phyloP scores from a whole-genome alignment of 768 basidiomycete species.

The Termitomyces sp. region DNA sequence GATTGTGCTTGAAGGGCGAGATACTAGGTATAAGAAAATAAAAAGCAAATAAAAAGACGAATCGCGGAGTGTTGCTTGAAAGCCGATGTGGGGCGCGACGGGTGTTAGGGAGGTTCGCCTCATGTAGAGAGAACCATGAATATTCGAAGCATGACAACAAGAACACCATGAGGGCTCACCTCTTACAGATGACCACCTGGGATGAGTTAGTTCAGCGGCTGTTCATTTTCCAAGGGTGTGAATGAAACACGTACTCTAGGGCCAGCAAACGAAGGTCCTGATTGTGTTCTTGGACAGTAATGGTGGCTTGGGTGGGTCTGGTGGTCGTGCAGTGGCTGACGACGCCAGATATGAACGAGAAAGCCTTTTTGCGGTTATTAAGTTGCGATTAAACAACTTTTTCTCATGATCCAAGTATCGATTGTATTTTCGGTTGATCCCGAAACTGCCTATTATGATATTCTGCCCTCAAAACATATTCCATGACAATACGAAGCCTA shows the following conservation, averaged over 20 bases:
- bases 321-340: slow-evolving; percentile 30
- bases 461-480: background rate
- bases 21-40: slow-evolving; percentile 13
- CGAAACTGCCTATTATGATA: slow-evolving; percentile 8
- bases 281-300: slow-evolving; percentile 76
- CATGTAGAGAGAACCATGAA: slow-evolving; percentile 16
- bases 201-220: slow-evolving; percentile 13
- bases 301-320: slow-evolving; percentile 40
- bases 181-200: slow-evolving; percentile 76
- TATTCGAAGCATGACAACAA: slow-evolving; percentile 3
- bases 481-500: background rate
- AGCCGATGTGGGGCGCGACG: slow-evolving; percentile 14
- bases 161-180: slow-evolving; percentile 36
- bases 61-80: slow-evolving; percentile 4
- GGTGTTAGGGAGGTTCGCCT: slow-evolving; percentile 82
- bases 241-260: slow-evolving; percentile 55
- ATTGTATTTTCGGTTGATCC: slow-evolving; percentile 11
- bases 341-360: slow-evolving; percentile 13
- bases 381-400: slow-evolving; percentile 9
- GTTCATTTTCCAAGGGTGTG: slow-evolving; percentile 8
- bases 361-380: slow-evolving; percentile 13
- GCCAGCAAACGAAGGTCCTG: slow-evolving; percentile 78
- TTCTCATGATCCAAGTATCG: slow-evolving; percentile 9
- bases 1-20: slow-evolving; percentile 48
- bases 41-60: slow-evolving; percentile 11